Conservation (phyloP, 2,329 filamentous ascomycete genomes). For the Paramyrothecium roridum region DNA sequence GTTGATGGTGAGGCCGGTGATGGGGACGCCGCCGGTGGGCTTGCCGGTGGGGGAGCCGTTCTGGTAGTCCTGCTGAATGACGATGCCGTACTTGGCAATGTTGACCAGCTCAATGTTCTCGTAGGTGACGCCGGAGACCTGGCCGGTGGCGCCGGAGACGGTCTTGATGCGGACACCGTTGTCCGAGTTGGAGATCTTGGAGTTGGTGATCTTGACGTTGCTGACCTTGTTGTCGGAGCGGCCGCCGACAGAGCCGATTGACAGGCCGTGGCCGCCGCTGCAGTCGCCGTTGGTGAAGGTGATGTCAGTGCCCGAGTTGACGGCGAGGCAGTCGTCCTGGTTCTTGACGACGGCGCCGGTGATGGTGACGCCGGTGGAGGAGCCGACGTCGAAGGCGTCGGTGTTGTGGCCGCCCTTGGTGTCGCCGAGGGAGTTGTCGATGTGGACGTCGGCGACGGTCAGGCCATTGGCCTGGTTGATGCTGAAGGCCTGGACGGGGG, state of each 20-base stretch:
- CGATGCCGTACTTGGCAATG: conserved; percentile 36
- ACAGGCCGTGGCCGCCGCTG: conserved; percentile 40
- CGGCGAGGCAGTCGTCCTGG: conserved; percentile 59
- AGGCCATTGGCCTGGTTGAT: conserved; percentile 32
- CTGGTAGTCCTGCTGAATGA: conserved; percentile 43
- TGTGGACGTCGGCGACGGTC: conserved; percentile 27
- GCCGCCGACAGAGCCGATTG: conserved; percentile 42
- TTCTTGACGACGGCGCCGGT: conserved; percentile 52
- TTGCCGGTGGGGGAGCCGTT: conserved; percentile 43
- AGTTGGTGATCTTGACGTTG: conserved; percentile 45
- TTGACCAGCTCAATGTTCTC: conserved; percentile 36
- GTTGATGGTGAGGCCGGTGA: conserved; percentile 43
- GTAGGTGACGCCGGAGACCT: conserved; percentile 40
- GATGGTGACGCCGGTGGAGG: conserved; percentile 46
- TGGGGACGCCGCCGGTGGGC: conserved; percentile 48
- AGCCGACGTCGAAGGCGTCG: conserved; percentile 56
- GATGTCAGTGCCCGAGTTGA: conserved; percentile 51
- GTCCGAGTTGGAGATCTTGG: conserved; percentile 46
- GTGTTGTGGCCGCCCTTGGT: conserved; percentile 45
- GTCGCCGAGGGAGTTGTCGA: conserved; percentile 37
- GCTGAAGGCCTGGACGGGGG: conserved; percentile 38
- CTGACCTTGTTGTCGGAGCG: conserved; percentile 50
- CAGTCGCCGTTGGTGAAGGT: conserved; percentile 41
- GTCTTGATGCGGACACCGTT: conserved; percentile 54
- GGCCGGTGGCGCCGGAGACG: conserved; percentile 40